Evolutionary conservation across 2,329 filamentous ascomycete species (phyloP).

Genomic region (Colletotrichum aenigma): DNA sequence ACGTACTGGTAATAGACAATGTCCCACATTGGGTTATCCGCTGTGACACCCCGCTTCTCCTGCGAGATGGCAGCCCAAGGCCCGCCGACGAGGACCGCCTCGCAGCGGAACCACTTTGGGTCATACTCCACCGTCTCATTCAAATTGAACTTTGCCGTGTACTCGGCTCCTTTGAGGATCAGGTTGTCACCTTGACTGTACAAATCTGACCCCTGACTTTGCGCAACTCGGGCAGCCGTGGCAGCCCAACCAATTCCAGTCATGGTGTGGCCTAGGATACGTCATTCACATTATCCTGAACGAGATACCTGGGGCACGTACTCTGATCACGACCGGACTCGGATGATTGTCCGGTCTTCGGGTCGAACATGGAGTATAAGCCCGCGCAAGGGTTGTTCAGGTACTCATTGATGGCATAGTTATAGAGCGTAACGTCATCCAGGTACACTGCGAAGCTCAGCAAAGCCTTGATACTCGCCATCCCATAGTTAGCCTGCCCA

Average conservation of each 20-base stretch:
- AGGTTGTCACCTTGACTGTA: constrained; percentile 34
- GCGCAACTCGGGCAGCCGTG: constrained; percentile 32
- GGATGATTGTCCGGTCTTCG: constrained; percentile 35
- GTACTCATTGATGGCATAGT: constrained; percentile 41
- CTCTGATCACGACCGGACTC: constrained; percentile 42
- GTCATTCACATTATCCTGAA: not conserved
- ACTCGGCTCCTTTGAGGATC: constrained; percentile 39
- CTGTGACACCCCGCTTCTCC: constrained; percentile 26
- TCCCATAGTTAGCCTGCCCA: constrained; percentile 47
- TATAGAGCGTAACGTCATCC: constrained; percentile 43
- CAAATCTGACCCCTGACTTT: constrained; percentile 39
- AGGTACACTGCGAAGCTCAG: constrained; percentile 43
- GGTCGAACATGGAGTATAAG: constrained; percentile 30
- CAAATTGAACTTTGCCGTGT: constrained; percentile 42
- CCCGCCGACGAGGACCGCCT: constrained; percentile 41
- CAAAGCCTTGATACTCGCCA: constrained; percentile 42
- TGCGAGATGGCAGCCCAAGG: constrained; percentile 36
- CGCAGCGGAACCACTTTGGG: constrained; percentile 39
- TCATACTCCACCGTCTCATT: constrained; percentile 37
- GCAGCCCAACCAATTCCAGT: constrained; percentile 38
- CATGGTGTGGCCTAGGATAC: constrained; percentile 26
- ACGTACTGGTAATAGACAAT: constrained; percentile 37
- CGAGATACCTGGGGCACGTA: not conserved
- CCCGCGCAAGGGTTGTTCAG: constrained; percentile 41
- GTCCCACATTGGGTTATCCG: constrained; percentile 21